A percentile compares a stretch with the other conserved stretches of the same genome.
Evolutionary conservation across 768 basidiomycete species (phyloP).

Genomic region (Kwoniella sp.): DNA sequence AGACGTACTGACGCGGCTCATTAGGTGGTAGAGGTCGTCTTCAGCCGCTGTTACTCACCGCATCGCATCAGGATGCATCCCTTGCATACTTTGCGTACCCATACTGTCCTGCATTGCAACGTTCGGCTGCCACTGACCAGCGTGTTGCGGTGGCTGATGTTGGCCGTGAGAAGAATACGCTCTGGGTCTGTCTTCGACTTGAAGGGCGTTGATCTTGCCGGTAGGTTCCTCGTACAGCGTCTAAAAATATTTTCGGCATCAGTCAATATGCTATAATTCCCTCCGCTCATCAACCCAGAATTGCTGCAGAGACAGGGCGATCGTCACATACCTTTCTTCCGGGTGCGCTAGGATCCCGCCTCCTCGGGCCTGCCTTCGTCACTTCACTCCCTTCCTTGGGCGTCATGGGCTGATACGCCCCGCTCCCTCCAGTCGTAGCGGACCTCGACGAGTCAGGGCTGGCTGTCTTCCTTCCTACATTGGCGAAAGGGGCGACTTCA

Average conservation of each 20-base stretch:
- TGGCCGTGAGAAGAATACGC: constrained; percentile 9
- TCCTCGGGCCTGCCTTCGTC: background rate
- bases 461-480: constrained; percentile 15
- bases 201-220: background rate
- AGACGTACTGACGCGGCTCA: too few relatives aligned
- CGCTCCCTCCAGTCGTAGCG: constrained; percentile 33
- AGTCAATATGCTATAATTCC: background rate
- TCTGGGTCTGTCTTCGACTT: constrained; percentile 6
- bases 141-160: constrained; percentile 3
- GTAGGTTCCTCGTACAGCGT: background rate
- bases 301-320: too few relatives aligned
- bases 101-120: background rate
- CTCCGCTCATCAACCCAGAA: too few relatives aligned
- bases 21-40: too few relatives aligned
- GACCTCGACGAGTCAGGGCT: constrained; percentile 21
- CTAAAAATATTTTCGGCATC: background rate
- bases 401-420: constrained; percentile 29
- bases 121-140: background rate
- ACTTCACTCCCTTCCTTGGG: constrained; percentile 22
- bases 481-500: background rate
- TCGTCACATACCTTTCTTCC: background rate
- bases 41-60: constrained; percentile 11
- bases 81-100: constrained; percentile 3
- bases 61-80: constrained; percentile 21
- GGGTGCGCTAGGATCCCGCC: background rate